These are phyloP conservation scores for Kwoniella bestiolae DNA, from an alignment of 768 basidiomycete species.

Conservation along the genomic window DNA sequence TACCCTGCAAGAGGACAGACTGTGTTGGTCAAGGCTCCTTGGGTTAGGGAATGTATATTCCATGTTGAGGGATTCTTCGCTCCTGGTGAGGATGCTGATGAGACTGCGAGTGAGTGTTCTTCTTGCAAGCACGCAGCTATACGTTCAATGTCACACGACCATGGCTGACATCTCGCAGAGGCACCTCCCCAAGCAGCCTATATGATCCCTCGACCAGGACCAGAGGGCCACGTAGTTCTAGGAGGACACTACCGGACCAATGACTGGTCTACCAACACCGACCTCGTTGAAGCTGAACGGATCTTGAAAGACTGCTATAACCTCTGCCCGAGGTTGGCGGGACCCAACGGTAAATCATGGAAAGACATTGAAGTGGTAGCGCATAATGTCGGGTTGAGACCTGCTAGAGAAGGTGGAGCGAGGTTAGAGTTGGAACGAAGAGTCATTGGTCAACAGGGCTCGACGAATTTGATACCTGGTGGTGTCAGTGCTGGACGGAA, in stretches of 20 bases:
- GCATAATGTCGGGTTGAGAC: slow-evolving; percentile 68
- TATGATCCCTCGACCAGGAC: slow-evolving; percentile 67
- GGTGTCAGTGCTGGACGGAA: slow-evolving; percentile 32
- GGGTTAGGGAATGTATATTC: slow-evolving; percentile 61
- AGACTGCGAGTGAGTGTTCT: slow-evolving; percentile 6
- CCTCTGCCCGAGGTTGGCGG: slow-evolving; percentile 59
- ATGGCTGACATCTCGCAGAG: background rate
- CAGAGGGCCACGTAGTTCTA: slow-evolving; percentile 61
- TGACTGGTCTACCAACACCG: slow-evolving; percentile 64
- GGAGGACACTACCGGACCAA: slow-evolving; percentile 65
- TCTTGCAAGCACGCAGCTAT: too few species aligned
- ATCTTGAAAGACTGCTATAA: slow-evolving; percentile 60
- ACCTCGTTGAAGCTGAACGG: slow-evolving; percentile 59
- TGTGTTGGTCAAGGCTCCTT: slow-evolving; percentile 72
- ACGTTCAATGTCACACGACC: background rate
- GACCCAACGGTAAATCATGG: slow-evolving; percentile 57
- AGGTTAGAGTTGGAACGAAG: slow-evolving; percentile 64
- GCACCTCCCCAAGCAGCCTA: slow-evolving; percentile 60
- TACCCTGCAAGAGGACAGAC: slow-evolving; percentile 85
- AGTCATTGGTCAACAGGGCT: slow-evolving; percentile 29
- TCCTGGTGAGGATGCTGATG: background rate
- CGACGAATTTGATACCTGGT: slow-evolving; percentile 33
- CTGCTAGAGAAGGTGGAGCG: slow-evolving; percentile 65
- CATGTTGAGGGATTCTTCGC: slow-evolving; percentile 35
- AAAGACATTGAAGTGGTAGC: slow-evolving; percentile 61